Evolutionary conservation across 192 early-diverging fungal genomes (phyloP).

Genomic region (Spinellus fusiger): DNA sequence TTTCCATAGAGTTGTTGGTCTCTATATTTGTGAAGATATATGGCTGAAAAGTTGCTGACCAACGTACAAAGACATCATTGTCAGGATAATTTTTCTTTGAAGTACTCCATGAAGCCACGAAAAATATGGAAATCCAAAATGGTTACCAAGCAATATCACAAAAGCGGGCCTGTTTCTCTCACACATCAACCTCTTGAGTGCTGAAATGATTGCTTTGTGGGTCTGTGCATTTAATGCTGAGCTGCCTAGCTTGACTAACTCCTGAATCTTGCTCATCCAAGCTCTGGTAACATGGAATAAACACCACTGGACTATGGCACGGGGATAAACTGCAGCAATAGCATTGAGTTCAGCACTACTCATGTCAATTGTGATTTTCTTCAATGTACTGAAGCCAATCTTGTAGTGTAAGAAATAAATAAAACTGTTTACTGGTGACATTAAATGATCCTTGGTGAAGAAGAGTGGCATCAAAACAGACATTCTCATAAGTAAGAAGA

Average conservation of each 20-base stretch:
- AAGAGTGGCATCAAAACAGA: not conserved
- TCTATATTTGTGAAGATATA: not conserved
- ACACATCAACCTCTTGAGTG: not conserved
- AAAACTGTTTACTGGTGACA: not conserved
- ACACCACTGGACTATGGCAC: not conserved
- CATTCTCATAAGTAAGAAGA: not conserved
- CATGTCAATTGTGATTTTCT: conserved; percentile 4
- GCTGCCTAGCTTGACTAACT: not conserved
- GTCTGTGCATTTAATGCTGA: not conserved
- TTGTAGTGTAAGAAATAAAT: not conserved
- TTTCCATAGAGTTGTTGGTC: conserved; percentile 9
- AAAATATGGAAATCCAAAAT: not conserved
- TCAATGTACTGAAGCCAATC: not conserved
- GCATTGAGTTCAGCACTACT: not conserved
- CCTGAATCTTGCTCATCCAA: conserved; percentile 1
- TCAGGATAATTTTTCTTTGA: not conserved
- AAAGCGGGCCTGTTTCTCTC: not conserved
- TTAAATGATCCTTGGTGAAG: not conserved
- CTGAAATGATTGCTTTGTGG: not conserved
- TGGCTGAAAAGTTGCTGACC: not conserved
- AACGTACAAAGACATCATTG: not conserved
- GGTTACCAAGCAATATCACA: not conserved
- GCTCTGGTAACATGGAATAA: not conserved
- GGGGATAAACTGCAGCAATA: not conserved
- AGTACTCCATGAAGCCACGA: no score